Conservation (phyloP, 2,329 filamentous ascomycete genomes). For the Pseudogymnoascus sp. region DNA sequence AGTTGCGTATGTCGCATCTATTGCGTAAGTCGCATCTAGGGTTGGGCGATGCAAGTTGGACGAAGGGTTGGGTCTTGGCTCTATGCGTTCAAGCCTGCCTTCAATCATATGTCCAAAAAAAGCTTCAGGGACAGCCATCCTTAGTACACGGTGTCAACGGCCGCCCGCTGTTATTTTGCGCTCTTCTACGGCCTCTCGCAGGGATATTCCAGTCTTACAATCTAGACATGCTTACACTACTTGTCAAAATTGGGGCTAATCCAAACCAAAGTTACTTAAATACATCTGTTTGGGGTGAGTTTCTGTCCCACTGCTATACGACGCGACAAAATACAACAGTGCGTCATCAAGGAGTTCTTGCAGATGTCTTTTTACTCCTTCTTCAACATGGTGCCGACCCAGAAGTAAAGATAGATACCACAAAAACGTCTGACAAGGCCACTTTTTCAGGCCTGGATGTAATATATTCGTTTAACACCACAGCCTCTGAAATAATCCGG, state of each 20-base stretch:
- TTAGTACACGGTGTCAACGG: neutral
- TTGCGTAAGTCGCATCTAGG: neutral
- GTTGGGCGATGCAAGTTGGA: neutral
- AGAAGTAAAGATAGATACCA: neutral
- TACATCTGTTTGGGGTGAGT: neutral
- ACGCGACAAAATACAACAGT: neutral
- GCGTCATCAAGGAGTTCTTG: neutral
- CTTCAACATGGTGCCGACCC: neutral
- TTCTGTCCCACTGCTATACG: neutral
- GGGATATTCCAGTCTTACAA: neutral
- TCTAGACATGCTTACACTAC: neutral
- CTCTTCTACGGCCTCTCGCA: neutral
- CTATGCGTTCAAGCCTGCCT: neutral
- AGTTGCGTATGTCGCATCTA: no score
- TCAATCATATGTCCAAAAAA: neutral
- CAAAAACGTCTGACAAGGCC: neutral
- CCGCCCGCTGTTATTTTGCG: neutral
- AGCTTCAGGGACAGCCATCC: neutral
- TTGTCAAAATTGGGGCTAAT: neutral
- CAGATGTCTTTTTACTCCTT: neutral
- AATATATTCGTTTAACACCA: neutral
- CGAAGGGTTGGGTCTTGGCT: neutral
- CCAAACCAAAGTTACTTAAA: neutral
- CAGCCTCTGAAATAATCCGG: neutral
- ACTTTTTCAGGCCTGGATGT: neutral